Percentiles rank a stretch among this genome's conserved stretches.
phyloP scores from a whole-genome alignment of 2,329 filamentous ascomycete genomes.

The Drechslera avenae region DNA sequence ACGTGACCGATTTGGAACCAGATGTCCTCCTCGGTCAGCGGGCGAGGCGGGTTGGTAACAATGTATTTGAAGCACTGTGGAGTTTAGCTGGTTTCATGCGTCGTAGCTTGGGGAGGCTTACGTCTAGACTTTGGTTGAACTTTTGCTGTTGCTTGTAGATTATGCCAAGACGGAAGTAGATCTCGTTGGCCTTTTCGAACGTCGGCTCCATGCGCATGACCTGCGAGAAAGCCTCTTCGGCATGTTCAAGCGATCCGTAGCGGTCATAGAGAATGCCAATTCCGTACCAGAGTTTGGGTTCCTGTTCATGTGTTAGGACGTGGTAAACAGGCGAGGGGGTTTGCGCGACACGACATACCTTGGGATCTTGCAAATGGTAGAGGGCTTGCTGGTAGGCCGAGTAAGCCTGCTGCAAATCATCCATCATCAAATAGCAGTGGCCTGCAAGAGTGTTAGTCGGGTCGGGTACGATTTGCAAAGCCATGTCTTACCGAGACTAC shows the following conservation, averaged over 20 bases:
- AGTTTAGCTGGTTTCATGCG: slow-evolving; percentile 16
- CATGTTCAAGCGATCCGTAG: slow-evolving; percentile 94
- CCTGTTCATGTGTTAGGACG: slow-evolving; percentile 56
- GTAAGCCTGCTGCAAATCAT: slow-evolving; percentile 95
- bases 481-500: slow-evolving; percentile 74
- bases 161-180: slow-evolving; percentile 98
- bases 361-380: slow-evolving; percentile 90
- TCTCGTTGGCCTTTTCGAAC: slow-evolving; percentile 98
- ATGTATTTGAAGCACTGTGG: slow-evolving; percentile 97
- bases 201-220: slow-evolving; percentile 98
- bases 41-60: slow-evolving; percentile 86
- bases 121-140: slow-evolving; percentile 88
- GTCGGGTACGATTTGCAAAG: not conserved
- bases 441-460: slow-evolving; percentile 59
- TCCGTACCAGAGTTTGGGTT: slow-evolving; percentile 98
- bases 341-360: slow-evolving; percentile 60
- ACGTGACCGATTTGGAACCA: slow-evolving; percentile 99
- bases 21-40: slow-evolving; percentile 95
- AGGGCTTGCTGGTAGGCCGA: slow-evolving; percentile 94
- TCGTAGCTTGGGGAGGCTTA: slow-evolving; percentile 49
- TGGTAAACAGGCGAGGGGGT: slow-evolving; percentile 6
- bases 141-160: slow-evolving; percentile 99
- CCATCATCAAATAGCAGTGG: slow-evolving; percentile 99
- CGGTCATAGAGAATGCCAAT: slow-evolving; percentile 97
- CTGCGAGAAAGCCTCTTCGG: slow-evolving; percentile 96